Conservation (phyloP, 352 stramenopile species). For the Phytopythium vexans region DNA sequence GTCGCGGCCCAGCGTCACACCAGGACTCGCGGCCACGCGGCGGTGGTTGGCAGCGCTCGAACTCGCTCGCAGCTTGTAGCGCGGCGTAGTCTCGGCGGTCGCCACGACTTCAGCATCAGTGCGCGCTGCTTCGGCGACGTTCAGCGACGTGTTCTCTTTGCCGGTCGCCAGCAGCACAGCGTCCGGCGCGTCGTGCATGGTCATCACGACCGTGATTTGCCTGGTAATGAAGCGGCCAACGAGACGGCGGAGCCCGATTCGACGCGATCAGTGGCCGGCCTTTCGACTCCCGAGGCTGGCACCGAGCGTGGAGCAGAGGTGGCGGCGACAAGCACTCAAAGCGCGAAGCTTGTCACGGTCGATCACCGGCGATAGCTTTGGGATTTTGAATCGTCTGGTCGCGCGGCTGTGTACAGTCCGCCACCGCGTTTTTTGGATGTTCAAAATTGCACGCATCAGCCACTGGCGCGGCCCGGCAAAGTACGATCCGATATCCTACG, state of each 20-base stretch:
- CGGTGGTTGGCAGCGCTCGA: slow-evolving; percentile 6
- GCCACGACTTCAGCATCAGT: slow-evolving; percentile 3
- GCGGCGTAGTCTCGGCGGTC: slow-evolving; percentile 9
- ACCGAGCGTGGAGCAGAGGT: too few relatives aligned
- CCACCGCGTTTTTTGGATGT: background rate
- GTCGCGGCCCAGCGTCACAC: slow-evolving; percentile 26
- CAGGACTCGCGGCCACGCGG: slow-evolving; percentile 8
- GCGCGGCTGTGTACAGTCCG: too few relatives aligned
- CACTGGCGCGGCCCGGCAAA: background rate
- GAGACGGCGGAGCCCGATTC: background rate
- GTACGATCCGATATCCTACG: background rate
- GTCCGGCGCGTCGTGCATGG: slow-evolving; percentile 24
- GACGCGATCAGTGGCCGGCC: background rate
- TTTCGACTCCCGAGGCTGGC: too few relatives aligned
- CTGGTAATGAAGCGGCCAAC: background rate
- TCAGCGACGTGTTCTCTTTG: slow-evolving; percentile 26
- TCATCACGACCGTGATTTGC: slow-evolving; percentile 13
- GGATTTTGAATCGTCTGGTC: too few relatives aligned
- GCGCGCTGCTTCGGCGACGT: background rate
- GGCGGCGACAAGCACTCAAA: too few relatives aligned
- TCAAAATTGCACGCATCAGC: background rate
- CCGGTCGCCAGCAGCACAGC: slow-evolving; percentile 7
- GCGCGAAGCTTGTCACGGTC: too few relatives aligned
- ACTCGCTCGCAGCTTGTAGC: slow-evolving; percentile 3
- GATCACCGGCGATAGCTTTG: too few relatives aligned